Base-by-base conservation (phyloP, 495 filamentous ascomycete genomes). In the Rhizodiscina lignyota region DNA sequence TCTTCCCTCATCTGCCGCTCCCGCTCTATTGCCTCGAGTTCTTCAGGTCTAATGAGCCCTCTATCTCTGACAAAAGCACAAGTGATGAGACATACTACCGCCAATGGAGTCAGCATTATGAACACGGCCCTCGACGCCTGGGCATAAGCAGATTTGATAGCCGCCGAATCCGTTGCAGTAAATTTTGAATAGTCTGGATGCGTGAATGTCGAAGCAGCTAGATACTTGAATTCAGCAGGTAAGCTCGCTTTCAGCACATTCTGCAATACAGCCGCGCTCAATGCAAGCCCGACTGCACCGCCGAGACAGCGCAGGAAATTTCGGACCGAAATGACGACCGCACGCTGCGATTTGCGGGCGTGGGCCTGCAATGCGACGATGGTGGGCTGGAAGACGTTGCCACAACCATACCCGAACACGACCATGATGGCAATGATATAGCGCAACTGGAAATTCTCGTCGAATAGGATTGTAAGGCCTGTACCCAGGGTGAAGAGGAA, bases 351-450 rank as follows among this genome's bases (percentile, higher is more conserved):
- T 31, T 71, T 66, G 11, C 55, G 60, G 24, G 59, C 69, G 45
- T 76, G 69, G 6, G 74, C 70, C 48, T 77, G 72, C 16, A 72
- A 49, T 5, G 73, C 73, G n/a, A 79, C 65, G 0, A 79, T 54
- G 12, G 62, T 52, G 11, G 72, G 72, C 42, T 77, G 72, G 41
- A 75, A 72, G 11, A 64, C 64, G 34, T 55, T 57, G n/a, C 73
- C 74, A 3, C 71, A 48, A 2, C 73, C 73, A 2, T 62, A 42
- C 8, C 74, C 74, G 20, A 65, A 53, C 11, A 74, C 45, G 3
- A 56, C 46, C 13, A 74, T 61, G n/a, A 67, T 58, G 6, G 70
- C 46, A 12, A 63, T 59, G 32, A 74, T 67, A 12, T 63, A 49
- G n/a, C 49, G 64, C 3, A 61, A 54, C 36, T 58, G 53, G 2